Evolutionary conservation across 2,329 filamentous ascomycete genomes (phyloP), one percentile per base, ranked within the genome.

Genomic region (Aspergillus floridensis): DNA sequence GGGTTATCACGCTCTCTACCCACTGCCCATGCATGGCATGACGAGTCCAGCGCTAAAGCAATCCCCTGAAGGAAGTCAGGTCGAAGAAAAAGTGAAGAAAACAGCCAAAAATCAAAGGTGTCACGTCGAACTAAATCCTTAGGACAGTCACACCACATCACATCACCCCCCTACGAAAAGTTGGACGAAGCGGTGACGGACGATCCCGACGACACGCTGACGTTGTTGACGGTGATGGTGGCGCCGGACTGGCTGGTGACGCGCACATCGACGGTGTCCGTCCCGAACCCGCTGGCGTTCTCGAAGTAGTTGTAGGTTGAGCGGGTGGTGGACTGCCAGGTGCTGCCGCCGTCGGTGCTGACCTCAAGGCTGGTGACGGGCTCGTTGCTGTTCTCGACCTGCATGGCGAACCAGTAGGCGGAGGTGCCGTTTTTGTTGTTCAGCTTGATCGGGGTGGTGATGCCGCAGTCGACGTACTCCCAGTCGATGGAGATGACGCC

Each of bases 351-450:
- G 66, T 89, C 82, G 19, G 79, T 84, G 59, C 82, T 85, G 59
- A 88, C 85, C 65, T 88, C 85, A 24, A 89, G 77, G 63, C 75
- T 79, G 56, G 77, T 66, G 46, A 88, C 80, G 16, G 80, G 78
- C 60, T 83, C 77, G 70, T 86, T 87, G 66, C 83, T 76, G 73
- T 88, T 88, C 66, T 87, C 78, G 48, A 88, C 85, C 71, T 89
- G 87, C 79, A 86, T 86, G 51, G 79, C 80, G 75, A 86, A 85
- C 82, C 82, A 85, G 71, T 80, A 79, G 31, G 73, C 68, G 4
- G 79, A 82, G 3, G 77, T 69, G 5, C 72, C 72, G 16, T 69
- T 75, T 70, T 86, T 85, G 74, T 83, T 83, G 71, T 81, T 79
- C 24, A 86, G 75, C 49, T 76, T 65, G 10, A 86, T 71, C 1